A percentile compares a stretch with the other conserved stretches of the same genome.
Evolutionary conservation across 2,329 filamentous ascomycete species (phyloP).

Genomic region (Fusarium graminum): DNA sequence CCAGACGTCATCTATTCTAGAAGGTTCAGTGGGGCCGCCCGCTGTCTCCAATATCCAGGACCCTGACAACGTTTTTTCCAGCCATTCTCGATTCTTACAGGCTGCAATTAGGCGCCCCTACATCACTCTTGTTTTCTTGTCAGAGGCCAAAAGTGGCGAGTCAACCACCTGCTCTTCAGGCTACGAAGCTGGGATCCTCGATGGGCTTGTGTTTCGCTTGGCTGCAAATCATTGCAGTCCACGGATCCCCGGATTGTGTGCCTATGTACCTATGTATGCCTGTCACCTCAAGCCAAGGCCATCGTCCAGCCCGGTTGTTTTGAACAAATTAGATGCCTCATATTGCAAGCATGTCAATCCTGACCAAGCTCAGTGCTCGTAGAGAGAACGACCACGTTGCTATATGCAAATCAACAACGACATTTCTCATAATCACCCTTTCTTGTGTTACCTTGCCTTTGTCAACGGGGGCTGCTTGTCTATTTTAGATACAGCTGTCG

Average conservation of each 20-base stretch:
- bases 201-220: slow-evolving; percentile 39
- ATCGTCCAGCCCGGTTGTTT: slow-evolving; percentile 18
- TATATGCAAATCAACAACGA: background rate
- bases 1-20: slow-evolving; percentile 55
- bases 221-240: slow-evolving; percentile 41
- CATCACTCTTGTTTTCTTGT: slow-evolving; percentile 15
- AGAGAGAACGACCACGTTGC: background rate
- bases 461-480: background rate
- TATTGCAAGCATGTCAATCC: background rate
- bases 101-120: slow-evolving; percentile 23
- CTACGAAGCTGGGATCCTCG: slow-evolving; percentile 17
- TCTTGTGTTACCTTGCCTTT: too few relatives aligned
- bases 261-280: slow-evolving; percentile 2
- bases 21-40: slow-evolving; percentile 59
- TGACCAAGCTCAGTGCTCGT: background rate
- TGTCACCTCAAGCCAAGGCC: slow-evolving; percentile 20
- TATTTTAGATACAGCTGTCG: background rate
- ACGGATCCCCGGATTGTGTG: slow-evolving; percentile 32
- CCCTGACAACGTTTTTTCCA: slow-evolving; percentile 26
- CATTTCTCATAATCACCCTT: background rate
- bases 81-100: slow-evolving; percentile 31
- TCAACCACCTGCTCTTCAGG: slow-evolving; percentile 14
- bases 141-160: slow-evolving; percentile 18
- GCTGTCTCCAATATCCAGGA: slow-evolving; percentile 4
- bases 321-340: background rate